Base-by-base conservation (phyloP, 441 rosid species). In the Isatis lusitanica region DNA sequence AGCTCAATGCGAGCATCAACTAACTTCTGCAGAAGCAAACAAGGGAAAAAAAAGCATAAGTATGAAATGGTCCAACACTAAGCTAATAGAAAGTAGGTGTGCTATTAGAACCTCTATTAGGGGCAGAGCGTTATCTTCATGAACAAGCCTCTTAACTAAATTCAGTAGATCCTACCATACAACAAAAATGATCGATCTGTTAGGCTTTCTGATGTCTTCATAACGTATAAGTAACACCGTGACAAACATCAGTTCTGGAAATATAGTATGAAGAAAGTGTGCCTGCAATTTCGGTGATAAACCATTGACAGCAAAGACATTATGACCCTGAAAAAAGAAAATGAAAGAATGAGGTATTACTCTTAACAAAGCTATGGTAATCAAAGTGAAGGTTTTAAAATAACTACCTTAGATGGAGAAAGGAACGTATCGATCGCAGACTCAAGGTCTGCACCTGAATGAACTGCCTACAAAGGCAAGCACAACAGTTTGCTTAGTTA, bases 371-470 rank as follows among this genome's bases (percentile, higher is more conserved):
- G 51, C 57, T 56, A 63, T 42, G 15, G 56, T 36, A 46, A 62
- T 42, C 4, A 60, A 38, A 38, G 10, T 16, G 70, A 63, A 48
- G 4, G 18, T 63, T 53, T 38, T 15, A 60, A 30, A 12, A 2
- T 39, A 40, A 15, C 17, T 66, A 77, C 80, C 80, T 72, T 72
- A 46, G 74, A 39, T 39, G 76, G 67, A 73, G 71, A 65, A 17
- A 76, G 75, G 52, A 63, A 60, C 58, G 51, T 60, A 21, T 70
- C 77, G 53, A 78, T 64, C 65, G 94, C 86, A 63, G 88, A 84
- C 79, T 89, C 91, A 73, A 89, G 88, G 78, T 89, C 91, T 72
- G 82, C 91, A 74, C 89, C 91, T 59, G 90, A 87, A 77, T 89
- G 91, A 63, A 89, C 91, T 76, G 87, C 88, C 90, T 85, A 79